A percentile compares a stretch with the other conserved stretches of the same genome.
phyloP scores from a whole-genome alignment of 306 rosid genomes.

The Quercus gilva region DNA sequence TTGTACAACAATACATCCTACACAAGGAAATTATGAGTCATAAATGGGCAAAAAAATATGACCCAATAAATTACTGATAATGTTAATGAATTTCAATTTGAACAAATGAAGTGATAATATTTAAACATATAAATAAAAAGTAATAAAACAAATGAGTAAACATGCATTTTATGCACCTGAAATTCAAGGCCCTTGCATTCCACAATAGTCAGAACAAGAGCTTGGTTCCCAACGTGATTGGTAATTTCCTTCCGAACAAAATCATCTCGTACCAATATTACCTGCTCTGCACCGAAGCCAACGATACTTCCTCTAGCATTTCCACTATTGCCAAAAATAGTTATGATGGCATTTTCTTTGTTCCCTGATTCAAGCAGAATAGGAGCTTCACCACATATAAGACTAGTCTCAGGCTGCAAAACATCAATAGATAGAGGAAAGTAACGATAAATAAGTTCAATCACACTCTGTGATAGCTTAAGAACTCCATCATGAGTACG shows the following conservation, averaged over 20 bases:
- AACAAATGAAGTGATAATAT: background rate
- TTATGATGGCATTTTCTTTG: slow-evolving; percentile 56
- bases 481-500: slow-evolving; percentile 76
- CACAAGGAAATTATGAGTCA: background rate
- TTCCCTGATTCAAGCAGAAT: slow-evolving; percentile 53
- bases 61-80: background rate
- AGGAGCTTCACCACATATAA: slow-evolving; percentile 68
- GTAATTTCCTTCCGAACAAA: slow-evolving; percentile 40
- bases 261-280: slow-evolving; percentile 77
- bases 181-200: slow-evolving; percentile 93
- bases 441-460: slow-evolving; percentile 58
- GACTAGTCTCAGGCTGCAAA: slow-evolving; percentile 70
- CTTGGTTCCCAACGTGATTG: slow-evolving; percentile 56
- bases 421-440: slow-evolving; percentile 64
- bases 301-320: slow-evolving; percentile 36
- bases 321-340: slow-evolving; percentile 60
- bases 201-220: slow-evolving; percentile 64
- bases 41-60: background rate
- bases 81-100: background rate
- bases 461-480: slow-evolving; percentile 65
- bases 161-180: slow-evolving; percentile 44
- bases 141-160: background rate
- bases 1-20: slow-evolving; percentile 77
- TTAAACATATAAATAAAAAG: background rate
- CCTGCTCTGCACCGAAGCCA: slow-evolving; percentile 86